A percentile compares a stretch with the other conserved stretches of the same genome.
Conservation (phyloP, 2,329 filamentous ascomycete genomes). For the Xylariomycetidae sp. region DNA sequence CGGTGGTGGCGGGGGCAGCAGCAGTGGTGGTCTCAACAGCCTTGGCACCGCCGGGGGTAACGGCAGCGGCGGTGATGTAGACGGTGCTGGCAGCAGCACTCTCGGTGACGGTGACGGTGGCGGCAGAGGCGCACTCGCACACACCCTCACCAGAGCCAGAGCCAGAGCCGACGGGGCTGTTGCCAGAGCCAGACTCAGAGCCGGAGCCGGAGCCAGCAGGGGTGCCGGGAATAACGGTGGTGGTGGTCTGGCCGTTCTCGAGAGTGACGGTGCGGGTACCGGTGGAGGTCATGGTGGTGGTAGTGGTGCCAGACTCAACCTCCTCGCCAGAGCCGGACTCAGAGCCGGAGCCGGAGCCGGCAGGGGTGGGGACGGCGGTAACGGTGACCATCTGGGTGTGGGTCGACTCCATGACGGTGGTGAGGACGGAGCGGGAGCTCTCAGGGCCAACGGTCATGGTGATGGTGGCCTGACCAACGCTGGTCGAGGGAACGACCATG, state of each 20-base stretch:
- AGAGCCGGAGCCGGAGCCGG: conserved; percentile 6
- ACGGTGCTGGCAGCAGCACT: conserved; percentile 23
- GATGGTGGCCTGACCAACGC: conserved; percentile 14
- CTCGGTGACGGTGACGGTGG: conserved; percentile 27
- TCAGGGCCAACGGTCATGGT: conserved; percentile 24
- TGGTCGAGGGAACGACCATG: conserved; percentile 4
- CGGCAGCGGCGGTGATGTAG: conserved; percentile 20
- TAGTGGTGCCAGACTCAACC: conserved; percentile 18
- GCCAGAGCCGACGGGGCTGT: conserved; percentile 8
- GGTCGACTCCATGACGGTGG: conserved; percentile 26
- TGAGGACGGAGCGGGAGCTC: conserved; percentile 20
- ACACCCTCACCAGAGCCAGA: conserved; percentile 14
- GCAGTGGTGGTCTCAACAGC: conserved; percentile 7
- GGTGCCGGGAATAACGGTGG: conserved; percentile 8
- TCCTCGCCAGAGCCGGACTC: conserved; percentile 7
- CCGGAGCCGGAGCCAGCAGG: conserved; percentile 4
- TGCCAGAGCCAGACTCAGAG: conserved; percentile 5
- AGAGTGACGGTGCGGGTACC: conserved; percentile 27
- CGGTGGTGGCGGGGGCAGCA: conserved; percentile 4
- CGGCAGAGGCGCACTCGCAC: conserved; percentile 18
- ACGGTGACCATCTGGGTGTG: conserved; percentile 23
- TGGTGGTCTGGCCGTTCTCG: conserved; percentile 8
- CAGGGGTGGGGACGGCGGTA: conserved; percentile 14
- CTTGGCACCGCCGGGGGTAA: conserved; percentile 8
- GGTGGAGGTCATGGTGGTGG: conserved; percentile 24